Evolutionary conservation across 441 rosid species (phyloP), one percentile per base, ranked within the genome.

Genomic region (Isatis lusitanica): DNA sequence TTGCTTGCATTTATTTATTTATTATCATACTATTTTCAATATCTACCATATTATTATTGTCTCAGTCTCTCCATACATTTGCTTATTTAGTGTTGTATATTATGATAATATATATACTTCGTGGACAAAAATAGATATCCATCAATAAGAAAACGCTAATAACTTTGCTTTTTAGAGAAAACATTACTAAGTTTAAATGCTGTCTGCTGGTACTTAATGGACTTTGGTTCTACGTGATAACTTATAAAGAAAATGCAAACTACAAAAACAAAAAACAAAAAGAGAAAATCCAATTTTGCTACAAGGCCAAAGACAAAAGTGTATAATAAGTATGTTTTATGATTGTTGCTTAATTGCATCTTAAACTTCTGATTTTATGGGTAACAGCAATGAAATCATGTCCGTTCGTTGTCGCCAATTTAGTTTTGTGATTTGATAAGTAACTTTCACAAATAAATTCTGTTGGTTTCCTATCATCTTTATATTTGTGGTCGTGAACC

Each of bases 21-120:
- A 39, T 63, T 13, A 42, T 61, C 15, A 26, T 33, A 16, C 44
- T 46, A 44, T 56, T 70, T 65, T n/a, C 26, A 11, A 28, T 44
- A 59, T 74, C 17, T 38, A 18, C 36, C 47, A 3, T 11, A 63
- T 68, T 53, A 69, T 42, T 16, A 75, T 63, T 75, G 24, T 70
- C 39, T 47, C 65, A 69, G 71, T 75, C 73, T 69, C 59, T 62
- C 68, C 70, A 69, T 62, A 28, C 60, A 40, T 56, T 67, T 65
- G 50, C 43, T 68, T 47, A 36, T 66, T 21, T 38, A 26, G 50
- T 55, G 33, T 55, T 56, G 4, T 70, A 9, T 57, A 50, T 66
- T 43, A 56, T 44, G 58, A 46, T 48, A 4, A 7, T 56, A 46
- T 48, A 21, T n/a, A n/a, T n/a, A 30, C 53, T 47, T 52, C 50